Evolutionary conservation across 305 asterid genomes (phyloP).

Genomic region (Striga hermonthica): DNA sequence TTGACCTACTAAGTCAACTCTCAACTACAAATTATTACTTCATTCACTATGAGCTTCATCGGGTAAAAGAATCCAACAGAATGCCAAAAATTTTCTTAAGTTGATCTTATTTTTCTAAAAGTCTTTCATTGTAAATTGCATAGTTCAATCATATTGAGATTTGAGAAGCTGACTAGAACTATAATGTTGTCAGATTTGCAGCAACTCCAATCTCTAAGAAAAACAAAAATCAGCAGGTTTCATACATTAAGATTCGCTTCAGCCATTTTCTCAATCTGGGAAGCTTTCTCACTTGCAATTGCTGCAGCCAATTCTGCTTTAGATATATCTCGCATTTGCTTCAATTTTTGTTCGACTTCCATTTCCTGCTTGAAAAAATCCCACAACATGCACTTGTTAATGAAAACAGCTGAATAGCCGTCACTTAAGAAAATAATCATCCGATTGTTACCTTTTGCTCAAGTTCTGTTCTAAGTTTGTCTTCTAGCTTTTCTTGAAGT

Average conservation of each 20-base stretch:
- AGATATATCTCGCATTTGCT: slow-evolving; percentile 60
- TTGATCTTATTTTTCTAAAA: slow-evolving; percentile 1
- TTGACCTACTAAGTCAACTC: neutral
- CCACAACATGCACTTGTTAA: slow-evolving; percentile 28
- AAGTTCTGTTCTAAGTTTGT: slow-evolving; percentile 57
- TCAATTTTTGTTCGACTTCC: slow-evolving; percentile 63
- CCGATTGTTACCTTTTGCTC: slow-evolving; percentile 60
- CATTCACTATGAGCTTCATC: slow-evolving; percentile 8
- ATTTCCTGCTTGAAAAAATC: slow-evolving; percentile 50
- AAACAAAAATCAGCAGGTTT: slow-evolving; percentile 34
- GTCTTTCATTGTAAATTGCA: slow-evolving; percentile 10
- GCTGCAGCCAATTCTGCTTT: slow-evolving; percentile 86
- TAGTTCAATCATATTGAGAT: slow-evolving; percentile 17
- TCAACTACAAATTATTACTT: slow-evolving; percentile 15
- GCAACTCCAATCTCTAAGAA: slow-evolving; percentile 22
- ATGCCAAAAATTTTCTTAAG: neutral
- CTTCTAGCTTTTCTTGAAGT: slow-evolving; percentile 74
- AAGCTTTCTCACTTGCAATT: slow-evolving; percentile 88
- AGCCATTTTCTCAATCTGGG: slow-evolving; percentile 93
- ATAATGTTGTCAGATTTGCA: slow-evolving; percentile 21
- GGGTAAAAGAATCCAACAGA: slow-evolving; percentile 1
- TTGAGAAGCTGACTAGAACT: slow-evolving; percentile 3
- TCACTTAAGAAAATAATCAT: slow-evolving; percentile 8
- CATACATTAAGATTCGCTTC: slow-evolving; percentile 92
- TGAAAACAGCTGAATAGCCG: slow-evolving; percentile 18